Base-by-base conservation (phyloP, 805 yeast genomes). In the Sugiyamaella floridensis region DNA sequence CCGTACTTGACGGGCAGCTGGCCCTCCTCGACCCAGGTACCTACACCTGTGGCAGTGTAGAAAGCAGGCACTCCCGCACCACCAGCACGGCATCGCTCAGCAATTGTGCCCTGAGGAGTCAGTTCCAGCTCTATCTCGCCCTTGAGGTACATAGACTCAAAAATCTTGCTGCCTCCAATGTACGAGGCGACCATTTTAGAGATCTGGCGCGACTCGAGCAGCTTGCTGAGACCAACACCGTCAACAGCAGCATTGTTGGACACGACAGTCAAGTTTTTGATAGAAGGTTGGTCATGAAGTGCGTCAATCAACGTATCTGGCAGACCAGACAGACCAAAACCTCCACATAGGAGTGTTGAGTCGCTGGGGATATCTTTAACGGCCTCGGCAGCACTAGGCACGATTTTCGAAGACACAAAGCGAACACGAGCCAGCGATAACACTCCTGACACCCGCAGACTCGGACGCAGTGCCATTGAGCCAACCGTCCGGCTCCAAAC, bases 31-130 rank as follows among this genome's bases (percentile, higher is more conserved):
- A 74, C 62, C 76, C 76, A 73, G 14, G 77, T 74, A n/a, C 71
- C 73, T 22, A 67, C 74, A n/a, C 77, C 78, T 2, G 78, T 70
- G 1, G 75, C 69, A 10, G 76, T 67, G 55, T 69, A 74, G 52
- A 70, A 73, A 9, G 76, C 76, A 6, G 78, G 76, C 16, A 73
- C 66, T 26, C 76, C 76, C 3, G 77, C 72, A 26, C 71, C 75
- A 19, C 74, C 77, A n/a, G 77, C 77, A 43, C 77, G 60, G 34
- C 68, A 66, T 51, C 72, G 59, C 55, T 74, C 78, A 28, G 76
- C 77, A 28, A 74, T 59, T 10, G 71, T 71, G 1, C 77, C 77
- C 56, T 74, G 77, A 1, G 77, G 77, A 40, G 71, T 68, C 47
- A 74, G 62, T 54, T 74, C 77, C 50, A 74, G 60, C 50, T 71